A percentile compares a stretch with the other conserved stretches of the same genome.
phyloP scores from a whole-genome alignment of 306 rosid species.

The Crotalaria pallida region DNA sequence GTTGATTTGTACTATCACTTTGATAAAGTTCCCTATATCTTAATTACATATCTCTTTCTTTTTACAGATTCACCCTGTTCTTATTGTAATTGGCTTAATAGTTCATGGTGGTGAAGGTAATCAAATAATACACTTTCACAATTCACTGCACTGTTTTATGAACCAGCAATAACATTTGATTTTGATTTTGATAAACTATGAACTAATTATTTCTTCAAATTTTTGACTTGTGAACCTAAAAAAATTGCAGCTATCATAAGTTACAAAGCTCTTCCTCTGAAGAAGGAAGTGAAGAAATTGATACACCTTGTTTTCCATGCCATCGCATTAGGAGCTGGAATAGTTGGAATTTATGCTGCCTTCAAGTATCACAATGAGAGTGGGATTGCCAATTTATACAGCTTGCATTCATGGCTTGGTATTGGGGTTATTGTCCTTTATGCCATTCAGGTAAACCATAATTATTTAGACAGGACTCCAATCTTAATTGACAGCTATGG shows the following conservation, averaged over 20 bases:
- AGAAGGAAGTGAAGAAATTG: slow-evolving; percentile 72
- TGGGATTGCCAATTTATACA: slow-evolving; percentile 74
- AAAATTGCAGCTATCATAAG: slow-evolving; percentile 76
- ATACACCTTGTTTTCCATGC: slow-evolving; percentile 74
- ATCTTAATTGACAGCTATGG: too few species aligned
- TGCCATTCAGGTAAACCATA: slow-evolving; percentile 65
- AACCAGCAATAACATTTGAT: neutral
- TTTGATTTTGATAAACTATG: neutral
- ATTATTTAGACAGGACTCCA: neutral
- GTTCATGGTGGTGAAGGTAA: slow-evolving; percentile 89
- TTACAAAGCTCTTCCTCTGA: slow-evolving; percentile 60
- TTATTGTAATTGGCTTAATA: slow-evolving; percentile 64
- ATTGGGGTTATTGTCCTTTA: slow-evolving; percentile 65
- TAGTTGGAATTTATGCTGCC: slow-evolving; percentile 56
- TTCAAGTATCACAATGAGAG: slow-evolving; percentile 77
- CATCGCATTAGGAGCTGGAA: slow-evolving; percentile 59
- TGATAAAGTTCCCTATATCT: neutral
- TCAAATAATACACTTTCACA: neutral
- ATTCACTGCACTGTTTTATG: slow-evolving; percentile 8
- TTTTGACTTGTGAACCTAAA: neutral
- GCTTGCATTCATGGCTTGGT: slow-evolving; percentile 92
- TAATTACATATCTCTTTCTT: neutral
- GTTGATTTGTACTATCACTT: neutral
- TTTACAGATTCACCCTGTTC: slow-evolving; percentile 74
- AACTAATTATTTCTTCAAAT: neutral